Evolutionary conservation across 306 rosid genomes (phyloP).

Genomic region (Acacia confusa): DNA sequence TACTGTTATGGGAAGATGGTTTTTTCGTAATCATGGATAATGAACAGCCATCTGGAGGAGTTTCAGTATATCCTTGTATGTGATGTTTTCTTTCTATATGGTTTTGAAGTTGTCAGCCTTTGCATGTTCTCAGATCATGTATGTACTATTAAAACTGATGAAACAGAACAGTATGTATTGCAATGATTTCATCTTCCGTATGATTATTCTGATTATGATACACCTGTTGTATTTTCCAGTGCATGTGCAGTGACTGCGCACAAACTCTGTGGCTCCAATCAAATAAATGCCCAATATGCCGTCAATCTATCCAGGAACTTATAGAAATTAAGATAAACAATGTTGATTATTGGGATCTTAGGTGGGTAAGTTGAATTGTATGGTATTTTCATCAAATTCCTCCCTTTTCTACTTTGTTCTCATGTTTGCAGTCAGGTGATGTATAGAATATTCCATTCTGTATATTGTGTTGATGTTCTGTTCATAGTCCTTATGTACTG

Average conservation of each 20-base stretch:
- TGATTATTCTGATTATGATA: slow-evolving; percentile 22
- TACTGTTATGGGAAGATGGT: slow-evolving; percentile 14
- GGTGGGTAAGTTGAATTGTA: slow-evolving; percentile 33
- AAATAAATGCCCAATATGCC: slow-evolving; percentile 91
- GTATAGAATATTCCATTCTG: slow-evolving; percentile 26
- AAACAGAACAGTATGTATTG: neutral
- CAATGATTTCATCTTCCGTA: slow-evolving; percentile 11
- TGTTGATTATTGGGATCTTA: slow-evolving; percentile 41
- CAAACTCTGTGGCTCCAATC: slow-evolving; percentile 72
- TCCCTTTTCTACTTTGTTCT: neutral
- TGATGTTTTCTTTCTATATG: neutral
- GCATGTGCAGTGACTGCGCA: slow-evolving; percentile 96
- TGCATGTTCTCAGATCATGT: neutral
- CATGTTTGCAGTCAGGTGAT: slow-evolving; percentile 30
- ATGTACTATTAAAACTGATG: neutral
- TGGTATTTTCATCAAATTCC: slow-evolving; percentile 39
- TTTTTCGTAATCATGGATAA: slow-evolving; percentile 22
- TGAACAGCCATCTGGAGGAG: neutral
- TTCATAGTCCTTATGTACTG: slow-evolving; percentile 39
- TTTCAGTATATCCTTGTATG: neutral
- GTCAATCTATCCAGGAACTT: slow-evolving; percentile 86
- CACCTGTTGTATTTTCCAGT: slow-evolving; percentile 58
- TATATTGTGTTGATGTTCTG: slow-evolving; percentile 36
- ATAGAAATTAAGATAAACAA: slow-evolving; percentile 80
- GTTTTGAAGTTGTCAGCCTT: slow-evolving; percentile 4